A percentile compares a stretch with the other conserved stretches of the same genome.
Evolutionary conservation across 2,329 filamentous ascomycete species (phyloP).

Genomic region (Hymenoscyphus repandus): DNA sequence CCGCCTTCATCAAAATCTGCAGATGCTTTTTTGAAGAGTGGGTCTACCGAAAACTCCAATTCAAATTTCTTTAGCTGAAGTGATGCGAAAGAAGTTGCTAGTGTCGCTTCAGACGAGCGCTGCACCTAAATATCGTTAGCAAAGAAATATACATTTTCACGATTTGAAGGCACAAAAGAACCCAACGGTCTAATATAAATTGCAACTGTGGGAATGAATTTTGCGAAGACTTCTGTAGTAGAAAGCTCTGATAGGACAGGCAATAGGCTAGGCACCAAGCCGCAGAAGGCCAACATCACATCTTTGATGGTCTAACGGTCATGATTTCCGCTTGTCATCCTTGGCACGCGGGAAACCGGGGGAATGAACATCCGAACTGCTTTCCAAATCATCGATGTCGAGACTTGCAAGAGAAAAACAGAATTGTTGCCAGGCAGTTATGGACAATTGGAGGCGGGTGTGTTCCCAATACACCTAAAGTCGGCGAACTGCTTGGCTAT

Average conservation of each 20-base stretch:
- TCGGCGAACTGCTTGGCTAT: no score
- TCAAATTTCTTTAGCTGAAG: slow-evolving; percentile 96
- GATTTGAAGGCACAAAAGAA: neutral
- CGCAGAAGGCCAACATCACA: neutral
- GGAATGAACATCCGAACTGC: no score
- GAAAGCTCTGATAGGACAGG: no score
- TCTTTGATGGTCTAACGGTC: neutral
- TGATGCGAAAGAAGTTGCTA: slow-evolving; percentile 82
- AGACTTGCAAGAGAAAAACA: no score
- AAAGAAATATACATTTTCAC: neutral
- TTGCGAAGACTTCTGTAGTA: no score
- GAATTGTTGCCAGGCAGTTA: no score
- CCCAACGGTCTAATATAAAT: no score
- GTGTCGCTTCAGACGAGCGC: slow-evolving; percentile 85
- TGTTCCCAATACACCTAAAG: no score
- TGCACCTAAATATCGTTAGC: slow-evolving; percentile 43
- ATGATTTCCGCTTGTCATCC: neutral
- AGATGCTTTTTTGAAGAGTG: slow-evolving; percentile 97
- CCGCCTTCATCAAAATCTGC: slow-evolving; percentile 98
- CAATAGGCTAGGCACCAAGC: neutral
- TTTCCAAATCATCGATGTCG: neutral
- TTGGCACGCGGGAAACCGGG: no score
- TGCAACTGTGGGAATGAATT: no score
- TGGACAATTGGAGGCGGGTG: no score
- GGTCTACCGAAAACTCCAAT: slow-evolving; percentile 92